These are phyloP conservation scores for Ettlia oleoabundans DNA, from an alignment of 139 green algal species.

Conservation along the genomic window DNA sequence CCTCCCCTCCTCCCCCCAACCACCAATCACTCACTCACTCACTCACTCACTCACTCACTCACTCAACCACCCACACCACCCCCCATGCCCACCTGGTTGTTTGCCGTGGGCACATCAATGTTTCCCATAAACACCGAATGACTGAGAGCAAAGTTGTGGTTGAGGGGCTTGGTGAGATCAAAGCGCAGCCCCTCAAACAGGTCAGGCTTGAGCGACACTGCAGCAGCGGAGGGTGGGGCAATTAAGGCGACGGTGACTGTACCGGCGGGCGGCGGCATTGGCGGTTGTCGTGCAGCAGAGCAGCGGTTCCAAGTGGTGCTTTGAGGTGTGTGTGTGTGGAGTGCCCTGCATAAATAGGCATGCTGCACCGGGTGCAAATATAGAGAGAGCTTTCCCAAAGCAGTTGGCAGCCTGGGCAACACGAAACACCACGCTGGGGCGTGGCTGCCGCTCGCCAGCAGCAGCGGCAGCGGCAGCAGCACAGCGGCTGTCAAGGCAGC, in stretches of 20 bases:
- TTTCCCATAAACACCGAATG: slow-evolving; percentile 96
- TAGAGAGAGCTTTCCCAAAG: too few species aligned
- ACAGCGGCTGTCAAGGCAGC: too few species aligned
- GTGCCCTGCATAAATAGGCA: too few species aligned
- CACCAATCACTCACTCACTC: slow-evolving; percentile 95
- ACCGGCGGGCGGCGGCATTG: too few species aligned
- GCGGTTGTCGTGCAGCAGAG: too few species aligned
- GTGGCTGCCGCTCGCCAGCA: too few species aligned
- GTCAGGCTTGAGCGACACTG: slow-evolving; percentile 97
- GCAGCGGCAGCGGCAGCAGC: too few species aligned
- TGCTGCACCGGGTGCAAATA: too few species aligned
- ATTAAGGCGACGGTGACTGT: too few species aligned
- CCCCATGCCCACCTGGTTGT: slow-evolving; percentile 48
- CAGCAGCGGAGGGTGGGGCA: slow-evolving; percentile 7
- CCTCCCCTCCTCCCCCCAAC: slow-evolving; percentile 77
- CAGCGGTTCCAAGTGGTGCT: not conserved
- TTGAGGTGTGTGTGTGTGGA: too few species aligned
- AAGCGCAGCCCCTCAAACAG: slow-evolving; percentile 97
- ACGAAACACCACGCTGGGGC: too few species aligned
- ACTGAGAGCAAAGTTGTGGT: slow-evolving; percentile 96
- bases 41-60: slow-evolving; percentile 44
- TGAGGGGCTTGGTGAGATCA: slow-evolving; percentile 97
- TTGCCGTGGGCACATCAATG: slow-evolving; percentile 84
- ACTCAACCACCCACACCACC: not conserved
- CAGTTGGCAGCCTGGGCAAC: too few species aligned